Base-by-base conservation (phyloP, 805 yeast species). In the Dipodascopsis tothii region DNA sequence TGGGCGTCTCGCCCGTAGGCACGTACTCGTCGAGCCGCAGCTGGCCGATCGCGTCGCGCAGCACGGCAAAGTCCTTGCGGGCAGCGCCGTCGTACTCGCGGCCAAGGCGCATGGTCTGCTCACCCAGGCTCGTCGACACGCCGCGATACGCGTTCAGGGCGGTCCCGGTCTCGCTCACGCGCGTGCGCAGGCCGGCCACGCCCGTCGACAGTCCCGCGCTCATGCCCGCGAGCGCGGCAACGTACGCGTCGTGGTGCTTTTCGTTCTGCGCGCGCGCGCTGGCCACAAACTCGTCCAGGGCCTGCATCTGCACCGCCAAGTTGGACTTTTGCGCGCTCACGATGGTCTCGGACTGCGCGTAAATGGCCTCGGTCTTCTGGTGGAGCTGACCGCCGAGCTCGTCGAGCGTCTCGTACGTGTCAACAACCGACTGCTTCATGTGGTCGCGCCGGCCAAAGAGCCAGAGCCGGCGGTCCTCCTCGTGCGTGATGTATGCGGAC, bases 221-320 rank as follows among this genome's bases (percentile, higher is more conserved):
- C 9, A 40, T 44, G 21, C 28, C 25, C 35, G 21, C 18, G 18
- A 46, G 23, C 14, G 43, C 33, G 17, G 11, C 36, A 2, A 5
- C 40, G 19, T 48, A 44, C n/a, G 39, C 40, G 14, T 20, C 18
- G 21, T 50, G 45, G 28, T 47, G 52, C 17, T 35, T 27, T 35
- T 48, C 54, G 33, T 48, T 48, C 34, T 44, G 48, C 28, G 46
- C 44, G n/a, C 49, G 44, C n/a, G 54, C 54, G 7, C 46, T 39
- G 4, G 42, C 34, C 19, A 50, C 54, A 34, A 48, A 50, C 17
- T 32, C 49, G 21, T 50, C 54, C 27, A 50, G 37, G 11, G 46
- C 43, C 30, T 39, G 46, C 52, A 50, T 48, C 23, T 50, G 54
- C 21, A 27, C 34, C 3, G 44, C 42, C n/a, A 50, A 41, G 33